Percentiles rank a stretch among this genome's conserved stretches.
Conservation (phyloP, 768 basidiomycete species). For the Porphyrellus cyaneotinctus region DNA sequence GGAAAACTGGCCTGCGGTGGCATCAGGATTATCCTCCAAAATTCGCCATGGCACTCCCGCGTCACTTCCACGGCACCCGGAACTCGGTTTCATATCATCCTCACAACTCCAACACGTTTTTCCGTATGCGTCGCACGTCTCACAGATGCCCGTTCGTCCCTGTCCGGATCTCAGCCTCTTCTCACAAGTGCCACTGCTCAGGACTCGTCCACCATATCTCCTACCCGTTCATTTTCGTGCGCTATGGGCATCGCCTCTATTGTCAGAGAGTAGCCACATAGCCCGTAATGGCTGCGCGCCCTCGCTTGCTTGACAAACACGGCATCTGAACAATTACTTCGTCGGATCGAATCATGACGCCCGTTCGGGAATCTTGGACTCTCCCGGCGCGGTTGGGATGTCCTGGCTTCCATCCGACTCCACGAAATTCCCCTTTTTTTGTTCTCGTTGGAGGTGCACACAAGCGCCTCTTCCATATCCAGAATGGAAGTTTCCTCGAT, state of each 20-base stretch:
- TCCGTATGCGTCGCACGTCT: constrained; percentile 7
- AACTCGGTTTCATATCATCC: not conserved
- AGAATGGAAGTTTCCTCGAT: constrained; percentile 14
- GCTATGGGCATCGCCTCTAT: not conserved
- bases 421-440: not conserved
- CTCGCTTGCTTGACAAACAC: not conserved
- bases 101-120: not conserved
- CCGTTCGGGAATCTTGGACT: constrained; percentile 6
- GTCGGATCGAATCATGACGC: constrained; percentile 2
- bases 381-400: not conserved
- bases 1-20: not conserved
- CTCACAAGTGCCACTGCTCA: not conserved
- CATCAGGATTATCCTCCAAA: not conserved
- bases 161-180: constrained; percentile 6
- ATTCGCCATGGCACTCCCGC: not conserved
- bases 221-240: constrained; percentile 1
- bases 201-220: constrained; percentile 12
- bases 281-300: not conserved
- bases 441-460: not conserved
- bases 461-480: constrained; percentile 5
- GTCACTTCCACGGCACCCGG: constrained; percentile 2
- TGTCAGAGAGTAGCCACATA: not conserved
- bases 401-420: constrained; percentile 9
- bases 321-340: constrained; percentile 6
- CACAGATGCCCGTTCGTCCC: not conserved